Conservation (phyloP, 2,329 filamentous ascomycete species). For the Chalara sp. region DNA sequence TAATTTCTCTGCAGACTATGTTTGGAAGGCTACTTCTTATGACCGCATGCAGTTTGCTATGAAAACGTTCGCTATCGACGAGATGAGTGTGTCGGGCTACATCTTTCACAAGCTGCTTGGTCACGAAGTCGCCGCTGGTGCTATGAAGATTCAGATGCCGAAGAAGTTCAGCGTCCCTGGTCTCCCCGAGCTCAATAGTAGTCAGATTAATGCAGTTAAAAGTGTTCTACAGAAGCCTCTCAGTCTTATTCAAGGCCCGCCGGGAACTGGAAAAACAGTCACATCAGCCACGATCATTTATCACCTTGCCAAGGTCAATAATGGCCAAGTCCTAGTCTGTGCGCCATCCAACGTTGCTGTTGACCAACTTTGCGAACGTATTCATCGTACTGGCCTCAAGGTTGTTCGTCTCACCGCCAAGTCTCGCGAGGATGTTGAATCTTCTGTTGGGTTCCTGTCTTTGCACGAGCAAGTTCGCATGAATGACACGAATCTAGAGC, state of each 20-base stretch:
- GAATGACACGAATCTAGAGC: conserved; percentile 91
- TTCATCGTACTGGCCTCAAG: conserved; percentile 90
- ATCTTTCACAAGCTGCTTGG: conserved; percentile 96
- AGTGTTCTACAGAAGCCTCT: conserved; percentile 89
- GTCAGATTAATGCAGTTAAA: conserved; percentile 94
- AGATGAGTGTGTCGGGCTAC: conserved; percentile 97
- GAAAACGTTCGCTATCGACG: conserved; percentile 97
- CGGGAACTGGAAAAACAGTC: conserved; percentile 96
- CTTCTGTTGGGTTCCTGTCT: conserved; percentile 92
- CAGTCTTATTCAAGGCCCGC: conserved; percentile 92
- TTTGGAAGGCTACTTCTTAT: conserved; percentile 99
- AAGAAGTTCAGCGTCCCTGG: conserved; percentile 96
- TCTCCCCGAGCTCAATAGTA: conserved; percentile 88
- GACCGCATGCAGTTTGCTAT: conserved; percentile 99
- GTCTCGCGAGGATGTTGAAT: conserved; percentile 96
- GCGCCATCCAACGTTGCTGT: conserved; percentile 98
- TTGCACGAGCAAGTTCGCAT: conserved; percentile 95
- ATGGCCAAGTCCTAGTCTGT: conserved; percentile 90
- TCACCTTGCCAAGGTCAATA: conserved; percentile 91
- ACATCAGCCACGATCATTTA: conserved; percentile 99
- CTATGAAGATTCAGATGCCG: conserved; percentile 91
- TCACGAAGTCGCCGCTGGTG: conserved; percentile 87
- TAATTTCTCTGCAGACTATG: conserved; percentile 97
- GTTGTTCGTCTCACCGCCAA: conserved; percentile 98
- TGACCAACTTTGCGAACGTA: conserved; percentile 94